Conservation (phyloP, 495 filamentous ascomycete genomes). For the Podospora conica region DNA sequence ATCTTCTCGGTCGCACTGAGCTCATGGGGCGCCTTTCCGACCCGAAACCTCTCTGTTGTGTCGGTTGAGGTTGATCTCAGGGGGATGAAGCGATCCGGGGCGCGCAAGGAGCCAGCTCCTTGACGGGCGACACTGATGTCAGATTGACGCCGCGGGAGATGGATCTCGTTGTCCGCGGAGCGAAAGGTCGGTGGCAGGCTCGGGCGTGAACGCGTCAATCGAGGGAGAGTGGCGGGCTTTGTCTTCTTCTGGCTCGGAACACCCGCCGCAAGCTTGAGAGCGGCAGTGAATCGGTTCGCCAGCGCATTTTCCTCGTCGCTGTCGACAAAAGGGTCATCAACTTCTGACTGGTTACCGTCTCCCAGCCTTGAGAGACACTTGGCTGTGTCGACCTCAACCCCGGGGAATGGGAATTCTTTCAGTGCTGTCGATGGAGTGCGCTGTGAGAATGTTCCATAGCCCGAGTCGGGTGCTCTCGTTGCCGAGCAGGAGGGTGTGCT, state of each 20-base stretch:
- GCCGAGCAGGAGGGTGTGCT: constrained; percentile 11
- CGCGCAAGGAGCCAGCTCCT: constrained; percentile 12
- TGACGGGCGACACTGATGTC: constrained; percentile 9
- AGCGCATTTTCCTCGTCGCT: constrained; percentile 5
- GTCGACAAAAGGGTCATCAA: constrained; percentile 19
- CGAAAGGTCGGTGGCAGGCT: constrained; percentile 16
- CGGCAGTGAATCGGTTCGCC: neutral
- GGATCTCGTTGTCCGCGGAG: constrained; percentile 6
- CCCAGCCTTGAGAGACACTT: constrained; percentile 11
- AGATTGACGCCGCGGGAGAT: constrained; percentile 14
- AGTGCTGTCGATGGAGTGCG: constrained; percentile 6
- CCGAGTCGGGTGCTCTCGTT: constrained; percentile 21
- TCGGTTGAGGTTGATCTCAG: constrained; percentile 36
- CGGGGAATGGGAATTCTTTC: neutral
- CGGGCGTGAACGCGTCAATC: constrained; percentile 12
- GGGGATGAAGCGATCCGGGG: constrained; percentile 68
- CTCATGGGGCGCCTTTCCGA: constrained; percentile 56
- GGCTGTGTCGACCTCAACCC: neutral
- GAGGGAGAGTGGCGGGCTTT: constrained; percentile 21
- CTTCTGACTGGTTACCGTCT: constrained; percentile 25
- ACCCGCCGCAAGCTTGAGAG: neutral
- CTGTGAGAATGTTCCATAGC: constrained; percentile 21
- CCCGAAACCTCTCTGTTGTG: constrained; percentile 51
- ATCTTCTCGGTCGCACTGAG: constrained; percentile 57
- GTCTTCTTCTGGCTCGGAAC: neutral